Base-by-base conservation (phyloP, 208 protist species). In the Leishmania turanica region DNA sequence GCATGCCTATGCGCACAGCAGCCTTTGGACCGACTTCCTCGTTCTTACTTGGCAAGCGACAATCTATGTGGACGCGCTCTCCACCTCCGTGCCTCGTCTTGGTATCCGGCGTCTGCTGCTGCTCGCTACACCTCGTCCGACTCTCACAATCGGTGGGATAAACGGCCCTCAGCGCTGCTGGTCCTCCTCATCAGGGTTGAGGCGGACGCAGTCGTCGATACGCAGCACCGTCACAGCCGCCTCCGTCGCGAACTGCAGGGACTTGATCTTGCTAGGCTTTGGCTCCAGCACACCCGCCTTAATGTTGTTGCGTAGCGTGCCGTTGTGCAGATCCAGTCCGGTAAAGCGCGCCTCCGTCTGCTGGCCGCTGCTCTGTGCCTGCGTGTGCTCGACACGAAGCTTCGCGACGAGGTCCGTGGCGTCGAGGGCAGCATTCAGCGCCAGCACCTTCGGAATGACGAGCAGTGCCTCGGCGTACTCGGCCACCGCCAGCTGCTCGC, bases 161-260 rank as follows among this genome's bases (percentile, higher is more conserved):
- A n/a, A 4, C 37, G 7, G 40, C 6, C 72, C 31, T 78, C 75
- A 84, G 21, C 69, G 69, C 79, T 85, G 77, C 54, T 85, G 72
- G 49, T 90, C 78, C 62, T 96, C 93, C 80, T 97, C 92, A 49
- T 96, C 92, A 1, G 98, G 96, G 84, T 98, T 97, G 27, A 99
- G 91, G 76, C 98, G 99, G 82, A 99, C 99, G 79, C 98, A 93
- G 88, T 99, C 99, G 91, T 99, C 99, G 74, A 99, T 99, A 83
- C 99, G 96, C 27, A 99, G 92, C 80, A 99, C 99, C 21, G 99
- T 99, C 84, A 99, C 99, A 70, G 99, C 99, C 2, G 99, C 99
- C 96, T 99, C 99, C 17, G 99, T 99, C 69, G 99, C 99, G 86
- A 99, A 99, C 90, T 99, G 95, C 62, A 99, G 93, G 66, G 94